Conservation (phyloP, 176 grass and related monocot species). For the Cymbopogon citratus region DNA sequence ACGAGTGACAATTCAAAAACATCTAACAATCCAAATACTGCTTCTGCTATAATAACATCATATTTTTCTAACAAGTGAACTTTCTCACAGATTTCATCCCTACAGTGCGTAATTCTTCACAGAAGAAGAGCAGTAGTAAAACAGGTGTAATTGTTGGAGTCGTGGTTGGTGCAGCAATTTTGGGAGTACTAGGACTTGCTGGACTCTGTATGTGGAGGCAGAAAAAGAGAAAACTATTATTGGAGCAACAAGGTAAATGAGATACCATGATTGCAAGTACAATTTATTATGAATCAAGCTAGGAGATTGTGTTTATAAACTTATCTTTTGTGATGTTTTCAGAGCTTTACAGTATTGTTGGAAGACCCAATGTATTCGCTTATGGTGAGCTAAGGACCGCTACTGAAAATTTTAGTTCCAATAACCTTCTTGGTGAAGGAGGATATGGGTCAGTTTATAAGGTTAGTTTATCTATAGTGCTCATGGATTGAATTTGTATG, state of each 20-base stretch:
- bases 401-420: constrained; percentile 60
- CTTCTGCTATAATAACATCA: not conserved
- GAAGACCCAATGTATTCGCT: constrained; percentile 49
- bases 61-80: constrained; percentile 30
- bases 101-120: constrained; percentile 36
- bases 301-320: not conserved
- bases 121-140: constrained; percentile 35
- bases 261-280: not conserved
- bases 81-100: constrained; percentile 56
- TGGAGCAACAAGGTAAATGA: constrained; percentile 44
- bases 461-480: constrained; percentile 32
- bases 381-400: constrained; percentile 64
- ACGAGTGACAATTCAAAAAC: not conserved
- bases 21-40: not conserved
- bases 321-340: constrained; percentile 30
- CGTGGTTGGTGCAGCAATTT: constrained; percentile 40
- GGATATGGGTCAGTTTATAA: constrained; percentile 82
- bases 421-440: constrained; percentile 72
- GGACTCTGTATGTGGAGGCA: constrained; percentile 41
- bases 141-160: constrained; percentile 48
- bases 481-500: not conserved
- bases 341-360: constrained; percentile 54
- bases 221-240: constrained; percentile 37
- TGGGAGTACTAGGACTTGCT: constrained; percentile 38
- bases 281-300: not conserved